Base-by-base conservation (phyloP, 352 stramenopile genomes). In the Globisporangium nagaii region DNA sequence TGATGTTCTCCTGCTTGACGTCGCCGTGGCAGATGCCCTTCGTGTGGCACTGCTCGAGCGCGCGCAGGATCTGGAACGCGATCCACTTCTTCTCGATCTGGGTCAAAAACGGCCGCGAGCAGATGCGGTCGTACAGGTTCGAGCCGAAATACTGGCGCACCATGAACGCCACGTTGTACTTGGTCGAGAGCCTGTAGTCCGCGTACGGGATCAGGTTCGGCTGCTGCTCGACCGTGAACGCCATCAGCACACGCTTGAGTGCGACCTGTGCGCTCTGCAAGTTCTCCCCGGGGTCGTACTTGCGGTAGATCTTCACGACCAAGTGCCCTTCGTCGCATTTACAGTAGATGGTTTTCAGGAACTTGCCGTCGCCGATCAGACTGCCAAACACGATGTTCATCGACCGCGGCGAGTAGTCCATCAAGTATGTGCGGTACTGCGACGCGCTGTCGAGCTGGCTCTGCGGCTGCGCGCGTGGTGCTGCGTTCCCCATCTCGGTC, bases 1-100 rank as follows among this genome's bases (percentile, higher is more conserved):
- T 95, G 62, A 99, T 85, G 76, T 99, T 99, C 66, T 99, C 95
- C 49, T 96, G 90, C 56, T 98, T 99, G 47, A 99, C 91, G 65
- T 99, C 96, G 44, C 97, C 97, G 66, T 99, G 97, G 53, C 88
- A 96, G 28, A 99, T 88, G 1, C 86, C 88, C 24, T 87, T 93
- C 15, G 75, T 69, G 63, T 99, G 96, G 42, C 93, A 90, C 61
- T 97, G 87, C 55, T 98, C 88, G 10, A 99, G 66, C 17, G 96
- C 95, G 43, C 85, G 71, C 2, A 99, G 63, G 48, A 99, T 79
- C 70, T 99, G 97, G 71, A 98, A 98, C 6, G 90, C 80, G 39
- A 99, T 96, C 94, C 95, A 99, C 32, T 96, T 94, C 71, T 98
- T 98, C 76, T 99, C 96, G 53, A 98, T 80, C 57, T 78, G 80